Evolutionary conservation across 129 eudicot species (phyloP), one percentile per base, ranked within the genome.

Genomic region (Gnaphalium uliginosum): DNA sequence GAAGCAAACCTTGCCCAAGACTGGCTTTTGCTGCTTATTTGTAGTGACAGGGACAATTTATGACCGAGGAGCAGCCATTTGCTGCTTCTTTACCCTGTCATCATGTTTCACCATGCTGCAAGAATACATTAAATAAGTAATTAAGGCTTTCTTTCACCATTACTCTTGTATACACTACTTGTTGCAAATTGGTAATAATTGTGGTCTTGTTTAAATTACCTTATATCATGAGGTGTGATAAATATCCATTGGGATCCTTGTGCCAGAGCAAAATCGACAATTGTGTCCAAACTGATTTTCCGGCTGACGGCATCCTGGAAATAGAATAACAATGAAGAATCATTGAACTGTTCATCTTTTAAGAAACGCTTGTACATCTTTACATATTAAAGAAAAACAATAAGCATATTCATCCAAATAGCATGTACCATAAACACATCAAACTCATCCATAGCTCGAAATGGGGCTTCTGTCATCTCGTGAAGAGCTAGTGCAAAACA

Each of bases 381-480:
- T 43, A 54, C 10, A 25, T 25, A 19, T 58, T 58, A 14, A 29
- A 19, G 14, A 14, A 26, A 59, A 59, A 0, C 21, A 53, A 17
- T 14, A 25, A 25, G 18, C 4, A 14, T 27, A 46, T 62, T 22
- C 19, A 51, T 27, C 1, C 4, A 17, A 5, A 72, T 22, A 73
- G 26, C 8, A 75, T 76, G 35, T 80, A 94, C 98, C 98, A 94
- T 94, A 85, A 94, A 94, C 54, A 94, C 98, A 81, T 94, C 98
- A 88, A 94, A 94, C 75, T 94, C 98, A 72, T 94, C 98, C 98
- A 94, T 94, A 48, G 98, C 98, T 32, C 97, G 93, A 73, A 94
- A 94, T 8, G 98, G 96, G 59, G 98, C 87, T 79, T 94, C 98
- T 30, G 96, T 88, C 98, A 94, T 94, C 84, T 90, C 97, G 48